phyloP scores from a whole-genome alignment of 2,329 filamentous ascomycete species.

The Epichloe festucae region DNA sequence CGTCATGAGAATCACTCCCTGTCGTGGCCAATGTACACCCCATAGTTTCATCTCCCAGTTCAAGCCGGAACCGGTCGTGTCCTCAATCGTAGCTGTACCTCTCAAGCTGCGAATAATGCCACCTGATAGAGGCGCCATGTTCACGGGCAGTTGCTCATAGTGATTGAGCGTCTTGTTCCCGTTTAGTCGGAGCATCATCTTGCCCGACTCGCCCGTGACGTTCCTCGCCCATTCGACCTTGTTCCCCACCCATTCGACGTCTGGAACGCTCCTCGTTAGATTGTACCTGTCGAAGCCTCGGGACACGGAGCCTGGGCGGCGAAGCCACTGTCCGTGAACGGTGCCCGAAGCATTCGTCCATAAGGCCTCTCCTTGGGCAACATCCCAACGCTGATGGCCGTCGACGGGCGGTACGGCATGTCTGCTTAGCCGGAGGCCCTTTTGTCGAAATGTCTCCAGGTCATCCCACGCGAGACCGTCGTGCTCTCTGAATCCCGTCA shows the following conservation, averaged over 20 bases:
- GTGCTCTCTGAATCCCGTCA: conserved; percentile 63
- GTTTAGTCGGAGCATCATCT: conserved; percentile 52
- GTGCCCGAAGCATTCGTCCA: conserved; percentile 72
- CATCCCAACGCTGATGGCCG: conserved; percentile 27
- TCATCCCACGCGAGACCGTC: conserved; percentile 72
- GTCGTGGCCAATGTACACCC: conserved; percentile 75
- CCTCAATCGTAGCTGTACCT: conserved; percentile 59
- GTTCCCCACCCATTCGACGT: conserved; percentile 48
- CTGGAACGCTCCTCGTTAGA: conserved; percentile 49
- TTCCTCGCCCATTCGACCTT: conserved; percentile 62
- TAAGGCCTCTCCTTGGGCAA: conserved; percentile 29
- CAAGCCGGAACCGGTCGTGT: conserved; percentile 50
- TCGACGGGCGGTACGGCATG: conserved; percentile 34
- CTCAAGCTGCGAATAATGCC: conserved; percentile 54
- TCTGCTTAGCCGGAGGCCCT: conserved; percentile 48
- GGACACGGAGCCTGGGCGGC: conserved; percentile 34
- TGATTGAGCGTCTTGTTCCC: conserved; percentile 37
- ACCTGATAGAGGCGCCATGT: conserved; percentile 26
- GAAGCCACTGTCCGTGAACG: conserved; percentile 64
- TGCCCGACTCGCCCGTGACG: conserved; percentile 59
- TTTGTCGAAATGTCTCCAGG: conserved; percentile 50
- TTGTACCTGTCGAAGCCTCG: conserved; percentile 43
- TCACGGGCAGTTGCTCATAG: conserved; percentile 27
- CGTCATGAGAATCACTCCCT: conserved; percentile 67
- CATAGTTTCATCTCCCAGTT: conserved; percentile 70